A percentile compares a stretch with the other conserved stretches of the same genome.
phyloP scores from a whole-genome alignment of 768 basidiomycete species.

The Macrocybe gigantea region DNA sequence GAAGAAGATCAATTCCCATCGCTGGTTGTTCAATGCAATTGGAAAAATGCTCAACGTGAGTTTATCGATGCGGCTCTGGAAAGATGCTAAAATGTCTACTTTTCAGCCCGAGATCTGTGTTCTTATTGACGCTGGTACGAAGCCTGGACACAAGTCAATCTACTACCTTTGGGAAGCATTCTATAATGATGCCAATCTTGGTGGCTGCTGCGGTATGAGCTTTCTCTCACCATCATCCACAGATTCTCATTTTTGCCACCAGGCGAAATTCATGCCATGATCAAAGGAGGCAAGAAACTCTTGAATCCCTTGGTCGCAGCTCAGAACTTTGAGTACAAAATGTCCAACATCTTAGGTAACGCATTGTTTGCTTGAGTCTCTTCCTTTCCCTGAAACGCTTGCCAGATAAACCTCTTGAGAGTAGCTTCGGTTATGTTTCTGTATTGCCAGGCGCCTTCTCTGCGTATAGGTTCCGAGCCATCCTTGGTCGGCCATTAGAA shows the following conservation, averaged over 20 bases:
- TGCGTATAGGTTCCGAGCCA: constrained; percentile 91
- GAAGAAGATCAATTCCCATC: constrained; percentile 94
- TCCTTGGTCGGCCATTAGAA: constrained; percentile 81
- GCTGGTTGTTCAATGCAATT: constrained; percentile 95
- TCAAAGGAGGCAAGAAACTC: constrained; percentile 86
- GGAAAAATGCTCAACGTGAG: constrained; percentile 71
- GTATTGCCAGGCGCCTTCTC: constrained; percentile 97
- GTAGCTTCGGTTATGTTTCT: constrained; percentile 92
- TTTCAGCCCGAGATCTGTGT: constrained; percentile 84
- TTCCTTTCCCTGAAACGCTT: not conserved
- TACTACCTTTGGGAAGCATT: constrained; percentile 95
- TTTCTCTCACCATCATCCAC: not conserved
- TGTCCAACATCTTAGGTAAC: constrained; percentile 91
- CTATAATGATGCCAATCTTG: constrained; percentile 72
- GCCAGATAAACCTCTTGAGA: constrained; percentile 88
- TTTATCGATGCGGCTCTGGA: constrained; percentile 6
- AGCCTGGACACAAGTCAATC: constrained; percentile 93
- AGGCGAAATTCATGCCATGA: constrained; percentile 93
- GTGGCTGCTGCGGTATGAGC: constrained; percentile 73
- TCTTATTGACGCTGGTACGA: constrained; percentile 92
- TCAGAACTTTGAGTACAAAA: constrained; percentile 97
- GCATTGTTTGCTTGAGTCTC: not conserved
- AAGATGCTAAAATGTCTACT: not conserved
- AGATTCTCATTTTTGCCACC: not conserved
- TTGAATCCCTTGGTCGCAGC: constrained; percentile 91